Conservation (phyloP, 371 early-diverging fungal genomes). For the Paraphysoderma sedebokerense region DNA sequence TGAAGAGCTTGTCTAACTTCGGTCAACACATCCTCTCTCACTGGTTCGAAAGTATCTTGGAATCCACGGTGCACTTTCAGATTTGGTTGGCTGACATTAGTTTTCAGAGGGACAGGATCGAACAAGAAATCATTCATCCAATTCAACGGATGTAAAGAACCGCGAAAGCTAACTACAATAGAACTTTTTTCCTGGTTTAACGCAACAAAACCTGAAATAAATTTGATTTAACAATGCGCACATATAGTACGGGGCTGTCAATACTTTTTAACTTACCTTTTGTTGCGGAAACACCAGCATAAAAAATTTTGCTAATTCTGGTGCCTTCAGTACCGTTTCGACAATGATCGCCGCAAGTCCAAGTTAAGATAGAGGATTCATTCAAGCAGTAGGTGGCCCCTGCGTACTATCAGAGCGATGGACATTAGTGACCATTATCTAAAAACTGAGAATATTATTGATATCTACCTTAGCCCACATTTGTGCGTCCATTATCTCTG, state of each 20-base stretch:
- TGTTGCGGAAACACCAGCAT: neutral
- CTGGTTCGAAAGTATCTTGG: neutral
- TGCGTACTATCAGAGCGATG: too few relatives aligned
- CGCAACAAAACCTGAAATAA: neutral
- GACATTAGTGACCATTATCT: too few relatives aligned
- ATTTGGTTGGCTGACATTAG: too few relatives aligned
- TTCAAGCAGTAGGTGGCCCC: neutral
- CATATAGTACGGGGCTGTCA: too few relatives aligned
- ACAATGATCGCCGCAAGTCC: neutral
- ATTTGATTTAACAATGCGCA: too few relatives aligned
- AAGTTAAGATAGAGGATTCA: neutral
- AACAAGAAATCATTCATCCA: neutral
- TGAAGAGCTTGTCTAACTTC: neutral
- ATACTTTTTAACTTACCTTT: too few relatives aligned
- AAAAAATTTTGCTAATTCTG: neutral
- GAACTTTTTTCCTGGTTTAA: neutral
- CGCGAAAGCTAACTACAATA: neutral
- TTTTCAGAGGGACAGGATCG: neutral
- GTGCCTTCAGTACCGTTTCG: neutral
- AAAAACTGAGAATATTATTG: too few relatives aligned
- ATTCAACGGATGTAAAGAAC: neutral
- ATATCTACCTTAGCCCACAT: too few relatives aligned
- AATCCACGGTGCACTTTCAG: neutral
- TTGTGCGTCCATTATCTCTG: too few relatives aligned
- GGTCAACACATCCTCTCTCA: neutral